Evolutionary conservation across 1,284 basidiomycete genomes (phyloP), one percentile per base, ranked within the genome.

Genomic region (Apiotrichum veenhuisii): DNA sequence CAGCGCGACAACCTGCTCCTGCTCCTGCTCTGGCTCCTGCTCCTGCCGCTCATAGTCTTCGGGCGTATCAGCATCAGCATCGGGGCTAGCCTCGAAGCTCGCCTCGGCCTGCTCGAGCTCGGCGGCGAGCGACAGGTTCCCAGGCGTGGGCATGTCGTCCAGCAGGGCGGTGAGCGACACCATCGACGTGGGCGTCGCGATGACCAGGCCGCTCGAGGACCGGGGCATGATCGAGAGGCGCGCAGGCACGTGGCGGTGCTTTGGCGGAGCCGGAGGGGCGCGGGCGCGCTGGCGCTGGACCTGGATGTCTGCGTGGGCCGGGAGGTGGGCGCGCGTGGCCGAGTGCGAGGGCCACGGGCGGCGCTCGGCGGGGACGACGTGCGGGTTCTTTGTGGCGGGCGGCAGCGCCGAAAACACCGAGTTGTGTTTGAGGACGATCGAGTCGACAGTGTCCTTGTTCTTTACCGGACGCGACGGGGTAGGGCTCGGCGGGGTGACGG

Each of bases 161-260:
- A 47, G 45, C n/a, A 47, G 8, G 45, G 45, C 33, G 2, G 45
- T 20, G 2, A 36, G 33, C n/a, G 45, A 23, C 27, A 18, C 33
- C 30, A 36, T 47, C 11, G 30, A 20, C 12, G 45, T 47, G 26
- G 45, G 45, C 9, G 45, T 36, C 30, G 30, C 18, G 15, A 47
- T 34, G 30, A 47, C 45, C 3, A 47, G 45, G 20, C 45, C 45
- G 33, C 30, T 47, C 18, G 43, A 45, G n/a, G 45, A 47, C 18
- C 45, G 45, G 45, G 45, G 45, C 45, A 47, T 47, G 26, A 47
- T 47, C 17, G 33, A 47, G 9, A 47, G 33, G 30, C 45, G 45
- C 20, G 45, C 45, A 11, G 45, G 45, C 27, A 47, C 45, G 18
- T 47, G 45, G n/a, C 45, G 45, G 33, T 36, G 30, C 45, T 47